Percentiles rank a stretch among this genome's conserved stretches.
phyloP scores from a whole-genome alignment of 1,284 basidiomycete genomes.

The Trametes pubescens region DNA sequence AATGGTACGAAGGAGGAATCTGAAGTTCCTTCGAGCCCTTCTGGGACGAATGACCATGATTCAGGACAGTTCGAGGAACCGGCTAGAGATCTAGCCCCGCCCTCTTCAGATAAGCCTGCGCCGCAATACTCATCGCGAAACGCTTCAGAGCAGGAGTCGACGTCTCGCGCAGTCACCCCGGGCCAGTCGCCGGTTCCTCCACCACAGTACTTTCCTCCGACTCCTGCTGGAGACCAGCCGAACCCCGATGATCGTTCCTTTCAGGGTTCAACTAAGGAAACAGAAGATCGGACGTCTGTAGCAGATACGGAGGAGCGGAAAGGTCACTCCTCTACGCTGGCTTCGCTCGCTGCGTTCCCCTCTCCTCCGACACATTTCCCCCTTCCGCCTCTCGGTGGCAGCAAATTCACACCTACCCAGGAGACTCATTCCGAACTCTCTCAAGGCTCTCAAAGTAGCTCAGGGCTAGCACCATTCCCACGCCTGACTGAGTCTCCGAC shows the following conservation, averaged over 20 bases:
- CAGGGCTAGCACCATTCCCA: constrained; percentile 28
- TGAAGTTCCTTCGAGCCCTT: constrained; percentile 16
- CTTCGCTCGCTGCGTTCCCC: constrained; percentile 75
- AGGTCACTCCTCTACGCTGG: constrained; percentile 44
- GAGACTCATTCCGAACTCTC: constrained; percentile 17
- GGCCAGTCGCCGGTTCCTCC: constrained; percentile 33
- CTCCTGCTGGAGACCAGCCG: constrained; percentile 14
- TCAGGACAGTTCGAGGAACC: constrained; percentile 6
- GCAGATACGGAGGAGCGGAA: constrained; percentile 13
- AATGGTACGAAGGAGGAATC: constrained; percentile 30
- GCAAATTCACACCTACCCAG: constrained; percentile 20
- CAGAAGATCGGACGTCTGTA: constrained; percentile 3
- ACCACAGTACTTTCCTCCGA: constrained; percentile 32
- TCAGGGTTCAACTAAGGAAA: constrained; percentile 4
- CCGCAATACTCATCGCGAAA: constrained; percentile 39
- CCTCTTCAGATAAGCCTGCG: constrained; percentile 30
- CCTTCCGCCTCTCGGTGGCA: constrained; percentile 53
- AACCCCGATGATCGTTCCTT: constrained; percentile 6
- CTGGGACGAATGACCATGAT: constrained; percentile 18
- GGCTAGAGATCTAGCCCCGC: constrained; percentile 10
- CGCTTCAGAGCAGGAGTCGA: constrained; percentile 31
- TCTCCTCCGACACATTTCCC: constrained; percentile 76
- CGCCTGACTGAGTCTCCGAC: constrained; percentile 37
- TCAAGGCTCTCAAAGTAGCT: constrained; percentile 23
- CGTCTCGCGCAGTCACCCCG: constrained; percentile 35